Conservation (phyloP, 2,329 filamentous ascomycete genomes). For the Orbilia quercus region DNA sequence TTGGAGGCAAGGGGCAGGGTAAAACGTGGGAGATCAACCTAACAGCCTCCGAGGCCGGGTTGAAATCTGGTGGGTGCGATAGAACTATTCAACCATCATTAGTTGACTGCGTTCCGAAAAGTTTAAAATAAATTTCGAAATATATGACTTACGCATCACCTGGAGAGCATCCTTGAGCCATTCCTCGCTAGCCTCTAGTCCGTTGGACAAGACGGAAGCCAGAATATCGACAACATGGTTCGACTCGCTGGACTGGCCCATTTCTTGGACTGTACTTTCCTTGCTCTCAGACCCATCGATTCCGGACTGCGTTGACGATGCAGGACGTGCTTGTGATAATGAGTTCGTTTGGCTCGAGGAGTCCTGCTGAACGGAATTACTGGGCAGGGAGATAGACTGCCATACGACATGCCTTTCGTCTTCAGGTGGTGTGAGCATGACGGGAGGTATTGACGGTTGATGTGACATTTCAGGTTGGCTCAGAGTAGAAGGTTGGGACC, state of each 20-base stretch:
- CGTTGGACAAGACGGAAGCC: conserved; percentile 45
- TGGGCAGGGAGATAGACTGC: conserved; percentile 31
- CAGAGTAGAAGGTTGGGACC: conserved; percentile 25
- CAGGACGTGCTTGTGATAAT: conserved; percentile 29
- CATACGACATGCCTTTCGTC: conserved; percentile 39
- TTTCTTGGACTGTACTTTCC: conserved; percentile 9
- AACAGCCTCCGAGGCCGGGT: conserved; percentile 58
- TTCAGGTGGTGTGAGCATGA: conserved; percentile 53
- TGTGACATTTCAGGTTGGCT: conserved; percentile 41
- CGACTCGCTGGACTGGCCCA: conserved; percentile 8
- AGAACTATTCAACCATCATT: conserved; percentile 19
- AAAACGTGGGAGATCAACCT: conserved; percentile 60
- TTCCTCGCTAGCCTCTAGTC: conserved; percentile 43
- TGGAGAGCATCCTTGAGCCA: conserved; percentile 50
- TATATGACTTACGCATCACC: conserved; percentile 52
- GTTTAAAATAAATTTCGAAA: background rate
- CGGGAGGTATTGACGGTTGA: conserved; percentile 31
- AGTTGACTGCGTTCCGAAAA: conserved; percentile 6
- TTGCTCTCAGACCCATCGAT: conserved; percentile 30
- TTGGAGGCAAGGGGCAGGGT: conserved; percentile 59
- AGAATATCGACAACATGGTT: conserved; percentile 29
- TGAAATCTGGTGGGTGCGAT: conserved; percentile 56
- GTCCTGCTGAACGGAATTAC: conserved; percentile 2
- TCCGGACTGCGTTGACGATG: conserved; percentile 19
- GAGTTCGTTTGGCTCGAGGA: conserved; percentile 3